These are phyloP conservation scores for Neurospora crassa DNA, from an alignment of 2,329 filamentous ascomycete genomes.

Conservation along the genomic window DNA sequence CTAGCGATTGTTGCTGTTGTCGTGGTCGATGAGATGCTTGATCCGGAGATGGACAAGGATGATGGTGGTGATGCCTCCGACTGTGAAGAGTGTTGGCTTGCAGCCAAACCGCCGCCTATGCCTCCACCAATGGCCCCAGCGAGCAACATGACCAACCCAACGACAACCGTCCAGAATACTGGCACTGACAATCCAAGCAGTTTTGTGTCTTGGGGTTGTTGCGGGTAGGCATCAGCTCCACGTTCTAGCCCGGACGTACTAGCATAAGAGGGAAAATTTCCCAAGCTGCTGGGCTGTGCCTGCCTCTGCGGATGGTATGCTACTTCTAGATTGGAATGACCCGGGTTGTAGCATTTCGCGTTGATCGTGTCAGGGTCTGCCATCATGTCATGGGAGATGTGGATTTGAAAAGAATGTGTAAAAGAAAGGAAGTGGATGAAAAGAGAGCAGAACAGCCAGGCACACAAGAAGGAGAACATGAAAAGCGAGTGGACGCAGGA, in stretches of 20 bases:
- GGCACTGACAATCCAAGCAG: constrained; percentile 13
- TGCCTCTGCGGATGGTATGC: neutral
- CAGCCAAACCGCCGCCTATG: constrained; percentile 13
- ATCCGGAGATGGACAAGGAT: neutral
- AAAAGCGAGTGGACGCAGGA: neutral
- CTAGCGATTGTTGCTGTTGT: neutral
- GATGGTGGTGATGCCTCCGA: neutral
- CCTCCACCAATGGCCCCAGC: constrained; percentile 13
- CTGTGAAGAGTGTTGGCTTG: neutral
- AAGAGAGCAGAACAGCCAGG: neutral
- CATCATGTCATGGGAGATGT: neutral
- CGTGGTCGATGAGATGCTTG: neutral
- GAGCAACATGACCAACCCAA: constrained; percentile 10
- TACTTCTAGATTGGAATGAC: neutral
- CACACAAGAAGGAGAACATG: neutral
- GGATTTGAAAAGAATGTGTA: neutral
- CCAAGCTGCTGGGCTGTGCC: neutral
- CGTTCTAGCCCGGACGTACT: neutral
- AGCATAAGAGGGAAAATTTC: neutral
- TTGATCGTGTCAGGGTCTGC: neutral
- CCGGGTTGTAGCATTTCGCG: neutral
- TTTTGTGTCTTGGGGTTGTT: neutral
- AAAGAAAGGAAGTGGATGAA: neutral
- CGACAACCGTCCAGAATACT: constrained; percentile 12
- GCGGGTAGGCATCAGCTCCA: neutral